phyloP scores from a whole-genome alignment of 257 asterid genomes.

The Capsicum rhomboideum region DNA sequence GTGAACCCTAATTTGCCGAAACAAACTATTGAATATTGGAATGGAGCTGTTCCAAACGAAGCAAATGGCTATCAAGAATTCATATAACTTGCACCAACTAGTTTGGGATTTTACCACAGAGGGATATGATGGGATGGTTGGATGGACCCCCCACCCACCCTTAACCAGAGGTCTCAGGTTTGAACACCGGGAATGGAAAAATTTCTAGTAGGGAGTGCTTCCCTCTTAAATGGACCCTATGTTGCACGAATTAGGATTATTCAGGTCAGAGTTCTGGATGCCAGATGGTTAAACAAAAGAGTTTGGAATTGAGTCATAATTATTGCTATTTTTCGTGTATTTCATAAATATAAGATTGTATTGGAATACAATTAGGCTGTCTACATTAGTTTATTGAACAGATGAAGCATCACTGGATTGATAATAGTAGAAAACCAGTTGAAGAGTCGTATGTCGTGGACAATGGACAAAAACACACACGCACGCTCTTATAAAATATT shows the following conservation, averaged over 20 bases:
- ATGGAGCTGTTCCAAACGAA: neutral
- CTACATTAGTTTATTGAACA: neutral
- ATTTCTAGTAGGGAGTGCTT: neutral
- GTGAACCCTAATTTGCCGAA: neutral
- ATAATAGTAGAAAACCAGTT: neutral
- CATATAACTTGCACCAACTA: neutral
- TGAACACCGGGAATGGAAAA: neutral
- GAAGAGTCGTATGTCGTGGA: neutral
- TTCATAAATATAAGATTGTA: neutral
- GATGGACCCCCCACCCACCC: neutral
- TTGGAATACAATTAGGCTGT: neutral
- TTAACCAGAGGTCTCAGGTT: neutral
- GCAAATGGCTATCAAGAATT: neutral
- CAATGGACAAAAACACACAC: neutral
- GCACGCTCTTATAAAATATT: neutral
- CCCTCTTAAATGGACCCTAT: neutral
- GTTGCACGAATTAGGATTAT: neutral
- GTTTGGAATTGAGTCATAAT: neutral
- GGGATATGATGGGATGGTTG: neutral
- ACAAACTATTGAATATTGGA: neutral
- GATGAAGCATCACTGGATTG: neutral
- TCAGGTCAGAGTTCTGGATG: neutral
- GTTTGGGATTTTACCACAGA: neutral
- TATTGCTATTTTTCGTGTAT: neutral
- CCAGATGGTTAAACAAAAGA: neutral